Conservation (phyloP, 345 rosid species). For the Acer saccharum region DNA sequence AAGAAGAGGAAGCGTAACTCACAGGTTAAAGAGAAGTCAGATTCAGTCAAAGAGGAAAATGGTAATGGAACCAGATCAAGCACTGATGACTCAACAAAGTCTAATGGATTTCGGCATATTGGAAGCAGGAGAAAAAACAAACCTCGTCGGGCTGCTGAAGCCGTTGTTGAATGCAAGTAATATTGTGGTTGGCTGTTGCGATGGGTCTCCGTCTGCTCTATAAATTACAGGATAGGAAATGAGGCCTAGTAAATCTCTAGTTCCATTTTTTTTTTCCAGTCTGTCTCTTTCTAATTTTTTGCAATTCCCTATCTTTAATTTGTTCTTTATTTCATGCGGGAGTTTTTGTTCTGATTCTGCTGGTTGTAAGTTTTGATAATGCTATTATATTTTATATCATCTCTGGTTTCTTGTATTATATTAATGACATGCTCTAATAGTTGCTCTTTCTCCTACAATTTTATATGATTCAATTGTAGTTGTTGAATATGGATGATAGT, state of each 20-base stretch:
- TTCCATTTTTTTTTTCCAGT: slow-evolving; percentile 23
- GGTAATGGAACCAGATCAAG: slow-evolving; percentile 46
- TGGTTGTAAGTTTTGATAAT: slow-evolving; percentile 48
- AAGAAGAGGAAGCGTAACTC: slow-evolving; percentile 60
- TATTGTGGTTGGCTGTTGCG: slow-evolving; percentile 8
- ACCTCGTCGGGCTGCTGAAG: slow-evolving; percentile 80
- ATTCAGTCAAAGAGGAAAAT: slow-evolving; percentile 54
- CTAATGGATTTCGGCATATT: slow-evolving; percentile 63
- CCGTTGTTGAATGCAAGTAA: slow-evolving; percentile 67
- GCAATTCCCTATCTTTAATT: slow-evolving; percentile 28
- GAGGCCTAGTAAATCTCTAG: slow-evolving; percentile 37
- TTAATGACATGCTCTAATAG: slow-evolving; percentile 15
- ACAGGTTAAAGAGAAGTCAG: slow-evolving; percentile 52
- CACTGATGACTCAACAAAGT: slow-evolving; percentile 51
- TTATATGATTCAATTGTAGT: not conserved
- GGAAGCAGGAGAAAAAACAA: slow-evolving; percentile 72
- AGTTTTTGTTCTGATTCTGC: slow-evolving; percentile 34
- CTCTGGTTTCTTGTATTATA: slow-evolving; percentile 28
- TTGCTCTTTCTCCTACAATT: not conserved
- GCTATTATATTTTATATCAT: slow-evolving; percentile 22
- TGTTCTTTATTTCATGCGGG: slow-evolving; percentile 25
- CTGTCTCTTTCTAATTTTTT: slow-evolving; percentile 33
- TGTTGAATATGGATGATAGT: not conserved
- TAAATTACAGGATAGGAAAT: slow-evolving; percentile 26
- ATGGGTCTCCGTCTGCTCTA: slow-evolving; percentile 25